A percentile compares a stretch with the other conserved stretches of the same genome.
phyloP scores from a whole-genome alignment of 1,284 basidiomycete species.

The Singerocomus inundabilis region DNA sequence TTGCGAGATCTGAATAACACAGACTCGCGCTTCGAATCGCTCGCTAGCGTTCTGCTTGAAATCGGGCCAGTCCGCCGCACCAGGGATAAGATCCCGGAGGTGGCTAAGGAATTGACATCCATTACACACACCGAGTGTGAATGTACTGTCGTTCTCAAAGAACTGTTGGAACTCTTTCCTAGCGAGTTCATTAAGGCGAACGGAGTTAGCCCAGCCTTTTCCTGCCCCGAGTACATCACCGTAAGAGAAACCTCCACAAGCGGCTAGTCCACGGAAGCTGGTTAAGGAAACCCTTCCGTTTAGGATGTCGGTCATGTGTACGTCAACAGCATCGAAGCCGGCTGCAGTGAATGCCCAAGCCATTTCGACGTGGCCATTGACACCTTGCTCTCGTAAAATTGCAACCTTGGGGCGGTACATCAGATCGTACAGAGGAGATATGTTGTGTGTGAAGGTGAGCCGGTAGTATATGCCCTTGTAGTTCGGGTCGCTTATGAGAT shows the following conservation, averaged over 20 bases:
- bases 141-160: constrained; percentile 80
- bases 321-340: constrained; percentile 93
- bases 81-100: constrained; percentile 85
- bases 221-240: constrained; percentile 98
- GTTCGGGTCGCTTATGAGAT: constrained; percentile 65
- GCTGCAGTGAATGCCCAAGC: constrained; percentile 94
- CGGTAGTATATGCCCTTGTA: constrained; percentile 78
- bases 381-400: constrained; percentile 96
- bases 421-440: constrained; percentile 32
- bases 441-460: constrained; percentile 60
- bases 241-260: constrained; percentile 98
- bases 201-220: constrained; percentile 96
- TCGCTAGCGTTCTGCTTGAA: constrained; percentile 90
- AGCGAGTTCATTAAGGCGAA: constrained; percentile 77
- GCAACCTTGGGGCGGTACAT: constrained; percentile 82
- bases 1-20: constrained; percentile 75
- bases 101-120: constrained; percentile 97
- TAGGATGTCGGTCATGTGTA: constrained; percentile 98
- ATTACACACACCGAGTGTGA: constrained; percentile 95
- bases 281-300: constrained; percentile 62
- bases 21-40: constrained; percentile 88
- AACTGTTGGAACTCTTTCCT: constrained; percentile 78
- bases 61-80: constrained; percentile 82
- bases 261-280: constrained; percentile 85
- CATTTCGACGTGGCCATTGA: constrained; percentile 99